Base-by-base conservation (phyloP, 2,329 filamentous ascomycete species). In the Colletotrichum tropicicola region DNA sequence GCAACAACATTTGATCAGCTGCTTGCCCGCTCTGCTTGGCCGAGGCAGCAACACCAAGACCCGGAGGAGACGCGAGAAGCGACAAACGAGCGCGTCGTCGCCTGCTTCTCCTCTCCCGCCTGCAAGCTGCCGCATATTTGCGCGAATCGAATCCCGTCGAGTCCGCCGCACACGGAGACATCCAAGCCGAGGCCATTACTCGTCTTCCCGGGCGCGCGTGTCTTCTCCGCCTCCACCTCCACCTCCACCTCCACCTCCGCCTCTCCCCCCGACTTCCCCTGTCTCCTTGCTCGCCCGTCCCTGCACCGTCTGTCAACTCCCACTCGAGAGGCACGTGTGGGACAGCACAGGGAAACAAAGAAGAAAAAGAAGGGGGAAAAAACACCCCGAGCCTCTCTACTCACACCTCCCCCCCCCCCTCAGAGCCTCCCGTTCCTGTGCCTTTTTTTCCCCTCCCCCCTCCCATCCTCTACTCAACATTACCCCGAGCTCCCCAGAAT, bases 381-480 rank as follows among this genome's bases (percentile, higher is more conserved):
- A 65, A 35, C 65, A 62, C 43, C 56, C 67, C 67, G 60, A 68
- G 62, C 60, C 48, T 66, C 39, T 66, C 68, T 60, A 57, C 55
- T 48, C 59, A 44, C n/a, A n/a, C n/a, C n/a, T n/a, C n/a, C n/a
- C n/a, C n/a, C n/a, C n/a, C n/a, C n/a, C n/a, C n/a, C n/a, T n/a
- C n/a, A n/a, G n/a, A 53, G 49, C 48, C 59, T 62, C 44, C 23
- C 23, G 37, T 53, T 54, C 47, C 65, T 47, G 43, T 57, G 41
- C 43, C 41, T 25, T 57, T 57, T 57, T 51, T 54, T 59, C 5
- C 9, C 9, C 15, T 35, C 15, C 9, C 30, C 30, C 30, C 39
- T 72, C 70, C 71, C 57, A 70, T 73, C 70, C 71, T 80, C 78
- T 78, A 72, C 77, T 73, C 78, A 82, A 76, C 79, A 82, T 82